These are phyloP conservation scores for Sarocladium oryzae DNA, from an alignment of 2,329 filamentous ascomycete species.

Conservation along the genomic window DNA sequence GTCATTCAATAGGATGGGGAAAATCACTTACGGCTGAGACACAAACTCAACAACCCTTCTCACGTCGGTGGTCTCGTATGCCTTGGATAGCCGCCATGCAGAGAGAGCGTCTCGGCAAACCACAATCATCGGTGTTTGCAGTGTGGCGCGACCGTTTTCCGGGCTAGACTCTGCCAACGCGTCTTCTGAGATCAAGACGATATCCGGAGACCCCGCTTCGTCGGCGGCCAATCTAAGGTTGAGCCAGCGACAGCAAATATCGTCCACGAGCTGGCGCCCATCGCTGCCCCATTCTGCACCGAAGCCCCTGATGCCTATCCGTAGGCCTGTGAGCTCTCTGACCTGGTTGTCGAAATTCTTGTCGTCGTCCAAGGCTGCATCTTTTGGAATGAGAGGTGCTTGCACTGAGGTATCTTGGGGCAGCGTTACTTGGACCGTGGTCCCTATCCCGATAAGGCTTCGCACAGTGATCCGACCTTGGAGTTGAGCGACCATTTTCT, in stretches of 20 bases:
- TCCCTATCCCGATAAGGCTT: slow-evolving; percentile 32
- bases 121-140: slow-evolving; percentile 23
- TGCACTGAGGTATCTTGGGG: slow-evolving; percentile 18
- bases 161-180: slow-evolving; percentile 8
- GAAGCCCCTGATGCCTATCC: slow-evolving; percentile 21
- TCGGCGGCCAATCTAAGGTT: slow-evolving; percentile 20
- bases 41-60: slow-evolving; percentile 27
- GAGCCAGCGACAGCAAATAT: slow-evolving; percentile 27
- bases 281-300: slow-evolving; percentile 1
- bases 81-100: slow-evolving; percentile 19
- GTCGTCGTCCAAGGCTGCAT: slow-evolving; percentile 12
- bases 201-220: slow-evolving; percentile 15
- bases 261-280: slow-evolving; percentile 15
- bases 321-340: slow-evolving; percentile 22
- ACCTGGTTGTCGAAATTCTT: slow-evolving; percentile 23
- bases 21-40: slow-evolving; percentile 28
- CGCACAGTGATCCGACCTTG: slow-evolving; percentile 53
- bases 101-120: slow-evolving; percentile 25
- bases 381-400: slow-evolving; percentile 5
- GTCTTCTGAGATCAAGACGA: slow-evolving; percentile 19
- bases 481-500: slow-evolving; percentile 50
- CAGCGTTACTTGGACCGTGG: slow-evolving; percentile 26
- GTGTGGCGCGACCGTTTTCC: too few relatives aligned
- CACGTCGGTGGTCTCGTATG: slow-evolving; percentile 13
- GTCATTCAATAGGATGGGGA: not conserved